phyloP scores from a whole-genome alignment of 331 rosid species.

The Pyracantha coccinea region DNA sequence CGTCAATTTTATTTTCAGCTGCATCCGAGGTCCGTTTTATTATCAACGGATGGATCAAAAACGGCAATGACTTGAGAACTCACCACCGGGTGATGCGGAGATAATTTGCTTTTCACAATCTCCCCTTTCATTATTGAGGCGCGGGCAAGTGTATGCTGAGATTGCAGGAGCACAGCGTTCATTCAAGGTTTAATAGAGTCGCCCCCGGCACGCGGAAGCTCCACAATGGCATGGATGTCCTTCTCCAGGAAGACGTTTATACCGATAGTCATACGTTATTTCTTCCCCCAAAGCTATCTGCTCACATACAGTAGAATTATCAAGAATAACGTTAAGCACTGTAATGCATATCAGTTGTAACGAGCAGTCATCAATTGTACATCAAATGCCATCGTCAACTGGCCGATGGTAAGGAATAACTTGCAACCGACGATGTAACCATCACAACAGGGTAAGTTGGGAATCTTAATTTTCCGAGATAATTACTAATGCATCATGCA shows the following conservation, averaged over 20 bases:
- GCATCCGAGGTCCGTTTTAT: neutral
- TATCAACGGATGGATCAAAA: neutral
- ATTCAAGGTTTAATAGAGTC: conserved; percentile 31
- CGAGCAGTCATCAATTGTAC: neutral
- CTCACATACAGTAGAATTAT: conserved; percentile 9
- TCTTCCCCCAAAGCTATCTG: conserved; percentile 94
- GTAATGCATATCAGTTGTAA: neutral
- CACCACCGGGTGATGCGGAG: neutral
- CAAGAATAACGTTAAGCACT: neutral
- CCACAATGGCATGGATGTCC: conserved; percentile 67
- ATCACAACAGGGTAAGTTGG: neutral
- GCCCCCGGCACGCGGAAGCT: conserved; percentile 58
- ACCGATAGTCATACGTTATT: conserved; percentile 57
- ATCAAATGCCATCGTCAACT: neutral
- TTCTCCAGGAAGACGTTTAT: conserved; percentile 49
- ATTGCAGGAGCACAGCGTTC: neutral
- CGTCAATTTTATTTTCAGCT: neutral
- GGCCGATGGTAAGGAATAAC: neutral
- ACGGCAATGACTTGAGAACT: conserved; percentile 7
- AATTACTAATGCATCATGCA: neutral
- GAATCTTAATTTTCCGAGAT: neutral
- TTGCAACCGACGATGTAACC: neutral
- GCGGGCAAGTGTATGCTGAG: neutral
- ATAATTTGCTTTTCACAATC: neutral
- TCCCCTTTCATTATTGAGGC: neutral